phyloP scores from a whole-genome alignment of 805 yeast species.

The Nakazawaea wyomingensis region DNA sequence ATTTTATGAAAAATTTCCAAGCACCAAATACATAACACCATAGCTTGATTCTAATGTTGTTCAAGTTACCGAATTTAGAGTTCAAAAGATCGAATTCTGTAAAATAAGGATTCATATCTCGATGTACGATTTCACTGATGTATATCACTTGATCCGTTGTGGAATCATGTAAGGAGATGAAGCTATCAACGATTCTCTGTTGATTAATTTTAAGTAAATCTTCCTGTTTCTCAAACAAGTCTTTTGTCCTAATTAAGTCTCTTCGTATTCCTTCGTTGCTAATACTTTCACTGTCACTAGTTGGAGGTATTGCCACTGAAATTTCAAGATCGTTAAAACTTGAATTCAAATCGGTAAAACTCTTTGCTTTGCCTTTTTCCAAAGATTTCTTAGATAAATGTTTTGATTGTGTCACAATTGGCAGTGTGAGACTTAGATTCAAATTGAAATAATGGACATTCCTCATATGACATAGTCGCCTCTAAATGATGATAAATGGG shows the following conservation, averaged over 20 bases:
- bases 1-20: constrained; percentile 23
- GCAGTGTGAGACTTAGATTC: neutral
- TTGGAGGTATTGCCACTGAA: neutral
- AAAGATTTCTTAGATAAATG: neutral
- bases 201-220: constrained; percentile 24
- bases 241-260: constrained; percentile 6
- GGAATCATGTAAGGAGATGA: constrained; percentile 29
- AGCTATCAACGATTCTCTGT: constrained; percentile 26
- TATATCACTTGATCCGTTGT: constrained; percentile 25
- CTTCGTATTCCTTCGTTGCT: neutral
- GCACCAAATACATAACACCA: constrained; percentile 15
- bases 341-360: constrained; percentile 7
- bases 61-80: constrained; percentile 5
- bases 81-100: constrained; percentile 22
- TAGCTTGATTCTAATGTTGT: constrained; percentile 16
- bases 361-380: constrained; percentile 5
- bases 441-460: constrained; percentile 7
- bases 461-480: constrained; percentile 7
- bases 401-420: neutral
- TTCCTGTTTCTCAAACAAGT: constrained; percentile 23
- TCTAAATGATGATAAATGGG: neutral
- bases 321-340: neutral
- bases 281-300: neutral
- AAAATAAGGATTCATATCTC: constrained; percentile 25
- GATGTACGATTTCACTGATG: constrained; percentile 28